Conservation (phyloP, 1,284 basidiomycete species). For the Leccinum variabile region DNA sequence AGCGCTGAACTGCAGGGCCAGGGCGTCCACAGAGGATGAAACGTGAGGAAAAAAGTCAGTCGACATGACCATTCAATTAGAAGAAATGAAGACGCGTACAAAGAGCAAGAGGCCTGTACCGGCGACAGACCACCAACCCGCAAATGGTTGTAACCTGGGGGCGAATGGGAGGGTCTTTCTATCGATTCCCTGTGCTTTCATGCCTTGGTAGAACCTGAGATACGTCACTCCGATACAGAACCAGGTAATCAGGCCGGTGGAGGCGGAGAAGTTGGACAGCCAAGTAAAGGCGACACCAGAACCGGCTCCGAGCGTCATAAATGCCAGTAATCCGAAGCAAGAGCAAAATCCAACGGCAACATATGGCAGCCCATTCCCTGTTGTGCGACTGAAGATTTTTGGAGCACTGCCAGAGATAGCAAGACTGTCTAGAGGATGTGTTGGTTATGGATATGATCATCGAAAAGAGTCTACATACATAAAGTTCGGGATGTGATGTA, state of each 20-base stretch:
- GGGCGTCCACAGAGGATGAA: neutral
- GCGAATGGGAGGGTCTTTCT: slow-evolving; percentile 51
- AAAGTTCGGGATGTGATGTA: slow-evolving; percentile 3
- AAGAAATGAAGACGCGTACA: slow-evolving; percentile 26
- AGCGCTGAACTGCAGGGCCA: slow-evolving; percentile 37
- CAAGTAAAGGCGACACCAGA: slow-evolving; percentile 56
- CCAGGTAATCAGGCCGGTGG: slow-evolving; percentile 58
- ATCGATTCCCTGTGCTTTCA: slow-evolving; percentile 54
- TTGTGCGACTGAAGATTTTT: slow-evolving; percentile 51
- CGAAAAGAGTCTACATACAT: neutral
- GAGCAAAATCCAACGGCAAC: slow-evolving; percentile 51
- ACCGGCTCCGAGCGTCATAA: slow-evolving; percentile 44
- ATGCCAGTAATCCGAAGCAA: slow-evolving; percentile 54
- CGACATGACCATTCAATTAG: neutral
- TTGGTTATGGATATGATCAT: neutral
- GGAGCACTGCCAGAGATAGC: slow-evolving; percentile 59
- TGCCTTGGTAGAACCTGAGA: slow-evolving; percentile 59
- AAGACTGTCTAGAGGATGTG: slow-evolving; percentile 45
- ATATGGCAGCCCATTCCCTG: slow-evolving; percentile 57
- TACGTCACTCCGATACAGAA: slow-evolving; percentile 60
- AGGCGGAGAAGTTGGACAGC: slow-evolving; percentile 49
- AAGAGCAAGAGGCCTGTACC: slow-evolving; percentile 41
- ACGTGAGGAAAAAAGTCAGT: neutral
- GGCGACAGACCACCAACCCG: slow-evolving; percentile 43
- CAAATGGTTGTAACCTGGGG: slow-evolving; percentile 45